These are phyloP conservation scores for Sophora flavescens DNA, from an alignment of 306 rosid genomes.

Conservation along the genomic window DNA sequence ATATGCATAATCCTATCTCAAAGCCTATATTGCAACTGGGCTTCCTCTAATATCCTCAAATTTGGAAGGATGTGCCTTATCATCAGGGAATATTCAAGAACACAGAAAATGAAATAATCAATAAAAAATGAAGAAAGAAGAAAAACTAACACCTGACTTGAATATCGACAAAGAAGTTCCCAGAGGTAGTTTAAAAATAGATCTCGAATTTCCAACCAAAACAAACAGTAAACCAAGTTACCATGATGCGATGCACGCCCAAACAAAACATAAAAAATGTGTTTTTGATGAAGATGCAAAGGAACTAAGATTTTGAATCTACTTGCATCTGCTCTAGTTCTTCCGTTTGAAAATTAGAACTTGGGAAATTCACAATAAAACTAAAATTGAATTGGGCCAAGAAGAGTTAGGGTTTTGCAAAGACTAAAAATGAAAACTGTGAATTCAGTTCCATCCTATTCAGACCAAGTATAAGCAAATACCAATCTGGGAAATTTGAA, in stretches of 20 bases:
- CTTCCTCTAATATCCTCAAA: constrained; percentile 14
- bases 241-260: constrained; percentile 21
- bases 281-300: neutral
- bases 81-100: constrained; percentile 20
- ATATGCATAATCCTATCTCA: constrained; percentile 5
- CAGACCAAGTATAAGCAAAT: constrained; percentile 32
- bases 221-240: constrained; percentile 32
- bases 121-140: too few relatives aligned
- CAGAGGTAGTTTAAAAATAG: constrained; percentile 38
- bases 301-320: constrained; percentile 30
- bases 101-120: constrained; percentile 30
- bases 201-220: constrained; percentile 48
- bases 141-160: neutral
- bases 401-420: constrained; percentile 31
- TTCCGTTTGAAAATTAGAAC: neutral
- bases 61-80: constrained; percentile 22
- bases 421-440: constrained; percentile 25
- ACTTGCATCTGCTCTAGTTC: constrained; percentile 29
- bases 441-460: constrained; percentile 36
- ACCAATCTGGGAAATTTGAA: constrained; percentile 30
- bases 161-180: constrained; percentile 17
- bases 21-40: constrained; percentile 18
- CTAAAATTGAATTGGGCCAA: constrained; percentile 17
- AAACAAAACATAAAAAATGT: neutral
- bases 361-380: constrained; percentile 21